Evolutionary conservation across 2,329 filamentous ascomycete genomes (phyloP).

Genomic region (Fusarium praegraminearum): DNA sequence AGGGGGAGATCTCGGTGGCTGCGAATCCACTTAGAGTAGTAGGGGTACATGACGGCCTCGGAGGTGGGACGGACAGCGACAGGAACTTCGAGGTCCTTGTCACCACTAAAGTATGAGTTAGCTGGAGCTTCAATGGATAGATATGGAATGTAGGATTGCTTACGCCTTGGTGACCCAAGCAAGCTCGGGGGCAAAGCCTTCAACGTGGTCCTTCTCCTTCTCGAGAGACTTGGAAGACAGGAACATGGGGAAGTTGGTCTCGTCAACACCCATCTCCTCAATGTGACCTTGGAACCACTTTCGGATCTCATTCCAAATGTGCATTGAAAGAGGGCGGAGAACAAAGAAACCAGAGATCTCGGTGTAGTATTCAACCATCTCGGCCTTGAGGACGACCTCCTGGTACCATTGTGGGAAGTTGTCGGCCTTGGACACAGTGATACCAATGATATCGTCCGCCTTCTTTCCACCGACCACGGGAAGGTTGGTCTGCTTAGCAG

Average conservation of each 20-base stretch:
- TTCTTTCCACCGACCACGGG: slow-evolving; percentile 70
- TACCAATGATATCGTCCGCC: slow-evolving; percentile 81
- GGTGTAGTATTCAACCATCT: slow-evolving; percentile 95
- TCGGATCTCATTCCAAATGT: slow-evolving; percentile 74
- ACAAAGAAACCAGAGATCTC: slow-evolving; percentile 98
- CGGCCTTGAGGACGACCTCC: slow-evolving; percentile 95
- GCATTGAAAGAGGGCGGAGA: slow-evolving; percentile 77
- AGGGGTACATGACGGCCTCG: slow-evolving; percentile 91
- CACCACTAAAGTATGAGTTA: slow-evolving; percentile 70
- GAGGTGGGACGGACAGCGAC: slow-evolving; percentile 76
- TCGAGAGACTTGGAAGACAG: slow-evolving; percentile 89
- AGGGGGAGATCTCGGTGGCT: slow-evolving; percentile 95
- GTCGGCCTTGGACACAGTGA: slow-evolving; percentile 84
- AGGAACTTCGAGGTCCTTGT: slow-evolving; percentile 88
- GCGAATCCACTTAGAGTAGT: slow-evolving; percentile 97
- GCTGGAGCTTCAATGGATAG: neutral
- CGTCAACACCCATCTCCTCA: slow-evolving; percentile 91
- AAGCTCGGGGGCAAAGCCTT: slow-evolving; percentile 96
- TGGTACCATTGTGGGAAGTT: slow-evolving; percentile 98
- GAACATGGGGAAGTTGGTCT: slow-evolving; percentile 97
- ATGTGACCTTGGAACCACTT: slow-evolving; percentile 80
- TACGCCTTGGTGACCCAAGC: slow-evolving; percentile 89
- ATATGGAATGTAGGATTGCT: slow-evolving; percentile 49
- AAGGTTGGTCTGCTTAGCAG: slow-evolving; percentile 65
- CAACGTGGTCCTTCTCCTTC: slow-evolving; percentile 94